Evolutionary conservation across 2,329 filamentous ascomycete genomes (phyloP).

Genomic region (Penicillium sp.): DNA sequence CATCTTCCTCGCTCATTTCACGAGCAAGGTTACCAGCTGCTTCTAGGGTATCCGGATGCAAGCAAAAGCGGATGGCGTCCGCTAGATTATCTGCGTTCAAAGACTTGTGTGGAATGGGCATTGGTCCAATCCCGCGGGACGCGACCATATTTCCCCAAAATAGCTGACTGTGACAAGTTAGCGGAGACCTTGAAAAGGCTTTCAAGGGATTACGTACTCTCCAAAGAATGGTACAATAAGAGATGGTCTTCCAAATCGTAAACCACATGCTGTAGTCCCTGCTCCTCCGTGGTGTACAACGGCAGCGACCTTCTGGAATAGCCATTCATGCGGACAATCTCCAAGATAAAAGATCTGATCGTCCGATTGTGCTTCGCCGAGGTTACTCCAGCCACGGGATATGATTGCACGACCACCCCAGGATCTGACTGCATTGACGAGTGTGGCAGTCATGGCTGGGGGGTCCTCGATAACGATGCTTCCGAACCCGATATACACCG

Average conservation of each 20-base stretch:
- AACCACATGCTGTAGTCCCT: conserved; percentile 55
- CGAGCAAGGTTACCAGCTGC: conserved; percentile 38
- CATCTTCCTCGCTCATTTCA: conserved; percentile 44
- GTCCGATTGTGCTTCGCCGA: conserved; percentile 34
- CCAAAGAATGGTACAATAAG: conserved; percentile 57
- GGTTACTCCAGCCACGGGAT: conserved; percentile 52
- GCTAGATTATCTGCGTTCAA: conserved; percentile 47
- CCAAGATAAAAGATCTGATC: conserved; percentile 49
- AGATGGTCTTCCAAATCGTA: conserved; percentile 51
- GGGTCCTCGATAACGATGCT: conserved; percentile 54
- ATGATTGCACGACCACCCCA: conserved; percentile 52
- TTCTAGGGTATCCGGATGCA: conserved; percentile 36
- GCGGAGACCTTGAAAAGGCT: neutral
- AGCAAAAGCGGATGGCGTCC: conserved; percentile 45
- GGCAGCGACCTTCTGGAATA: conserved; percentile 54
- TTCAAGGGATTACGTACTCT: conserved; percentile 29
- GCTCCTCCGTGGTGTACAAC: conserved; percentile 59
- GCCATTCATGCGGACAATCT: conserved; percentile 57
- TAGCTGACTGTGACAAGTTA: conserved; percentile 36
- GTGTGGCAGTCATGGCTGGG: conserved; percentile 40
- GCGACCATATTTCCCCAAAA: conserved; percentile 56
- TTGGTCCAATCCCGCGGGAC: conserved; percentile 48
- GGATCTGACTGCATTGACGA: conserved; percentile 48
- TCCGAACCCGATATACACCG: conserved; percentile 56
- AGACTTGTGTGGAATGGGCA: conserved; percentile 47